These are phyloP conservation scores for Cantharellus anzutake DNA, from an alignment of 768 basidiomycete species.

Conservation along the genomic window DNA sequence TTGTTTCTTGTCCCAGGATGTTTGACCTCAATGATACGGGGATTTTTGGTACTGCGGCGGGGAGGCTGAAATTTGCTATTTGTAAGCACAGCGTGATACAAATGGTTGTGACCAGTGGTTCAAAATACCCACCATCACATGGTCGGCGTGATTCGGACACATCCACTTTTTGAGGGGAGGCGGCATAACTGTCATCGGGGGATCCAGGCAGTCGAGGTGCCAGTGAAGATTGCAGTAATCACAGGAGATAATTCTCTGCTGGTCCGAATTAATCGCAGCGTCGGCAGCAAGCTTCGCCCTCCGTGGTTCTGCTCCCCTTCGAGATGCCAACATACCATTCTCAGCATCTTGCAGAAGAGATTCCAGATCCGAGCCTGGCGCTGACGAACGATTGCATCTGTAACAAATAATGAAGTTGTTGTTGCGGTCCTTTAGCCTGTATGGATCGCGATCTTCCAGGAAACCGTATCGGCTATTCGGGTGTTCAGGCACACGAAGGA, in stretches of 20 bases:
- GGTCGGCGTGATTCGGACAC: constrained; percentile 96
- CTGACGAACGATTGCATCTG: constrained; percentile 63
- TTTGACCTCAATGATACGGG: constrained; percentile 50
- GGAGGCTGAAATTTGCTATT: constrained; percentile 34
- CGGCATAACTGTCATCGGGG: constrained; percentile 74
- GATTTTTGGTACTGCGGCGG: constrained; percentile 56
- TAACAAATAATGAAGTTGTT: constrained; percentile 77
- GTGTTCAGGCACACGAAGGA: constrained; percentile 3
- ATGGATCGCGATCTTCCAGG: constrained; percentile 78
- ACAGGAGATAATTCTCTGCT: constrained; percentile 55
- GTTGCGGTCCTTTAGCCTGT: constrained; percentile 70
- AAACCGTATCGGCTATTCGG: constrained; percentile 57
- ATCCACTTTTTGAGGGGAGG: constrained; percentile 88
- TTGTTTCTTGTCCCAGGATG: constrained; percentile 64
- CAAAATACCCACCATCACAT: constrained; percentile 36
- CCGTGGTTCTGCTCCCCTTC: background rate
- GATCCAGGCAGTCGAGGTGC: constrained; percentile 93
- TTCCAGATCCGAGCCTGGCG: constrained; percentile 14
- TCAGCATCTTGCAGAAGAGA: background rate
- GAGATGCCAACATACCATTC: background rate
- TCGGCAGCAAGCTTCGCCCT: background rate
- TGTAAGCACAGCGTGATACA: constrained; percentile 3
- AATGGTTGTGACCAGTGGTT: constrained; percentile 1
- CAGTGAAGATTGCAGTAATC: constrained; percentile 91
- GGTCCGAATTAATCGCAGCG: constrained; percentile 12